A percentile compares a stretch with the other conserved stretches of the same genome.
These are phyloP conservation scores for Trichoderma sp. DNA, from an alignment of 2,329 filamentous ascomycete genomes.

Conservation along the genomic window DNA sequence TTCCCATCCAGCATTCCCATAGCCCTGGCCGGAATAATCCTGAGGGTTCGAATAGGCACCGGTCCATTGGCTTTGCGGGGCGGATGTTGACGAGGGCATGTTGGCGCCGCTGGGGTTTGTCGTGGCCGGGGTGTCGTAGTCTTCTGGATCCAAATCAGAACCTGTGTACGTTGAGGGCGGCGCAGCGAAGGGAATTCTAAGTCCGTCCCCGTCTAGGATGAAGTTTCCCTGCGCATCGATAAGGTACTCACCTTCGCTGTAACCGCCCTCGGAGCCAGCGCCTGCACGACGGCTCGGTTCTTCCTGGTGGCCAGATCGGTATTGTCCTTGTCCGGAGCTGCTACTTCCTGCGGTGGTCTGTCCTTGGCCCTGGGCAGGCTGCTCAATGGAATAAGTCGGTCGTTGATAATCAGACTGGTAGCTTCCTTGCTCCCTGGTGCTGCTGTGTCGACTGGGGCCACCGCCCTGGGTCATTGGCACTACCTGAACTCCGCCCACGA, in stretches of 20 bases:
- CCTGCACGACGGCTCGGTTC: conserved; percentile 25
- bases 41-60: conserved; percentile 42
- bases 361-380: conserved; percentile 40
- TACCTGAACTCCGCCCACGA: conserved; percentile 91
- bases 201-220: conserved; percentile 59
- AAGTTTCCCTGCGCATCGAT: conserved; percentile 61
- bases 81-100: conserved; percentile 30
- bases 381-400: conserved; percentile 36
- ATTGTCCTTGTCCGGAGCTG: conserved; percentile 25
- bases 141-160: conserved; percentile 55
- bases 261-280: conserved; percentile 56
- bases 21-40: conserved; percentile 67
- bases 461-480: conserved; percentile 75
- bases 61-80: conserved; percentile 40
- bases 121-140: conserved; percentile 55
- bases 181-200: conserved; percentile 54
- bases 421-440: conserved; percentile 38
- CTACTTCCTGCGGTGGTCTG: conserved; percentile 31
- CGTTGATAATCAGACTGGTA: conserved; percentile 35
- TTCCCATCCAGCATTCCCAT: conserved; percentile 71
- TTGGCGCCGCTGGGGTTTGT: conserved; percentile 38
- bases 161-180: conserved; percentile 44
- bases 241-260: conserved; percentile 70
- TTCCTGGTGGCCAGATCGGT: conserved; percentile 27
- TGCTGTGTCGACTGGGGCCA: conserved; percentile 55